Conservation (phyloP, 1,284 basidiomycete genomes). For the Tremellales sp. region DNA sequence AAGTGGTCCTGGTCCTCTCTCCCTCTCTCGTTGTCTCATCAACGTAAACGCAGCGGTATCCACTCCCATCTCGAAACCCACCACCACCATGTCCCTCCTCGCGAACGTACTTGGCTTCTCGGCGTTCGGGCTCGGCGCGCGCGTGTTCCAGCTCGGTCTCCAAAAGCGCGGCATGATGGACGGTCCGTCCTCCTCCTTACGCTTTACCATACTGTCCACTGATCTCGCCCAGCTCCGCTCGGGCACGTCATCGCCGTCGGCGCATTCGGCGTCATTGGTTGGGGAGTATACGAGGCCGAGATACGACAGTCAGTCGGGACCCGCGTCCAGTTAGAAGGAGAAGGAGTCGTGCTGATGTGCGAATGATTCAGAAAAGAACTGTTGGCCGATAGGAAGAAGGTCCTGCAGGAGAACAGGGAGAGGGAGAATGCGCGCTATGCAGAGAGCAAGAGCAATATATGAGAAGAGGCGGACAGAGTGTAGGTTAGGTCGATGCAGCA, state of each 20-base stretch:
- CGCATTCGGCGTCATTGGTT: conserved; percentile 42
- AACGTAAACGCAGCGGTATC: background rate
- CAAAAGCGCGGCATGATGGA: conserved; percentile 52
- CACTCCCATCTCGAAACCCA: background rate
- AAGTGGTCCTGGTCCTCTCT: background rate
- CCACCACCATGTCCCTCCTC: conserved; percentile 60
- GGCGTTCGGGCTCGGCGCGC: conserved; percentile 67
- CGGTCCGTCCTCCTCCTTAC: conserved; percentile 24
- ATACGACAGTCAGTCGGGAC: conserved; percentile 43
- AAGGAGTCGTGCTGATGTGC: no score
- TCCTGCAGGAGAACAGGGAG: conserved; percentile 15
- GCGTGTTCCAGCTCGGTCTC: conserved; percentile 75
- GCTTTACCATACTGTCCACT: background rate
- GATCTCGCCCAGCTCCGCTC: conserved; percentile 28
- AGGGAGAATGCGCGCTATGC: conserved; percentile 15
- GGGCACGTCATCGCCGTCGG: conserved; percentile 32
- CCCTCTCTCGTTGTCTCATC: background rate
- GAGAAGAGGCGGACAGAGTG: background rate
- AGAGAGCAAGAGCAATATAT: background rate
- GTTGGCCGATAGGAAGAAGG: conserved; percentile 13
- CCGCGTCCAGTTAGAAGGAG: no score
- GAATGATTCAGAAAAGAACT: conserved; percentile 19
- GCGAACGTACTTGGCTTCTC: conserved; percentile 72
- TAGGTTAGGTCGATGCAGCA: background rate
- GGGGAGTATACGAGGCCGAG: conserved; percentile 38